Conservation (phyloP, 202 grass and related monocot species). For the Zoysia matrella region DNA sequence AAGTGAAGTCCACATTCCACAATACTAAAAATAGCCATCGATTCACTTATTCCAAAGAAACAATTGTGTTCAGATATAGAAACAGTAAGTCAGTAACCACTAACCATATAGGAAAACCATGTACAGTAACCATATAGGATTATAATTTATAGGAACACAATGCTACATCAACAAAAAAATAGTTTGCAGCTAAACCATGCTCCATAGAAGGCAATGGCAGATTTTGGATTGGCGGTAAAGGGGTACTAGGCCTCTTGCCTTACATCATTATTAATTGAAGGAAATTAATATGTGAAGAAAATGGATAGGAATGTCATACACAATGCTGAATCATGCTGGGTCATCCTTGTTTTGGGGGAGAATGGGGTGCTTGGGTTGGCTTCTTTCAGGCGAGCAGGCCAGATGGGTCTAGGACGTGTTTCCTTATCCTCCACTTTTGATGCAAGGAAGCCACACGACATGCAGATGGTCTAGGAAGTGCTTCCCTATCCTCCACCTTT, state of each 20-base stretch:
- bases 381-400: not conserved
- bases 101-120: too few species aligned
- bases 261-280: not conserved
- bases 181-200: not conserved
- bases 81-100: too few species aligned
- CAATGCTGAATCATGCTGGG: not conserved
- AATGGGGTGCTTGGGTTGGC: not conserved
- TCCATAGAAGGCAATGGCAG: not conserved
- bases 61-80: not conserved
- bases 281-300: not conserved
- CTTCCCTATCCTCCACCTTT: not conserved
- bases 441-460: too few species aligned
- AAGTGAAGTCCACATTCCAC: not conserved
- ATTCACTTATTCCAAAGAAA: not conserved
- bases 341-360: not conserved
- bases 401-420: not conserved
- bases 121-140: too few species aligned
- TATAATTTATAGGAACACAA: not conserved
- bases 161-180: not conserved
- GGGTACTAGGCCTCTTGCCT: not conserved
- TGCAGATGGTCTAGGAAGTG: too few species aligned
- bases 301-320: not conserved
- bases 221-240: not conserved
- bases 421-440: not conserved
- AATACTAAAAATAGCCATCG: not conserved